A percentile compares a stretch with the other conserved stretches of the same genome.
These are phyloP conservation scores for Chrysanthemum seticuspe DNA, from an alignment of 129 eudicot species.

Conservation along the genomic window DNA sequence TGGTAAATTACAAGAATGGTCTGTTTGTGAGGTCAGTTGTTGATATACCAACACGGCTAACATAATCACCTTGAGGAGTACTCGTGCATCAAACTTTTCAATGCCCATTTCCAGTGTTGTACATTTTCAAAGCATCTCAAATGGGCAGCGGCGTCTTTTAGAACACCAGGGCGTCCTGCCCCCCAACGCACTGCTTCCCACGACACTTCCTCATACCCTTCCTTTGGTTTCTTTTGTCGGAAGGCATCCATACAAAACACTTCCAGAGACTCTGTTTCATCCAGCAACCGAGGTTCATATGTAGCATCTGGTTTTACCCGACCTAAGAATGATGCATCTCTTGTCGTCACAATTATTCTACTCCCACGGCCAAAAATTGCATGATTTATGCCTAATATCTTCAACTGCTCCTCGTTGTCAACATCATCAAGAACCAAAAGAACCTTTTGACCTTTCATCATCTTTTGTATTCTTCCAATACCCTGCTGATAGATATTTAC, in stretches of 20 bases:
- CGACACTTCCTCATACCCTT: constrained; percentile 21
- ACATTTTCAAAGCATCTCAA: not conserved
- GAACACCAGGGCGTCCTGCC: constrained; percentile 14
- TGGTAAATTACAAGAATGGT: no score
- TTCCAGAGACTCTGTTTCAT: constrained; percentile 23
- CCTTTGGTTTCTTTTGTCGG: constrained; percentile 5
- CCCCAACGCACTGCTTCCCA: constrained; percentile 14
- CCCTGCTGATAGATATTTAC: constrained; percentile 21
- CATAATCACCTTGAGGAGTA: no score
- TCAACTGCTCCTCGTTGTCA: constrained; percentile 26
- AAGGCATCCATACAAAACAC: constrained; percentile 27
- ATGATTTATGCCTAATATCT: constrained; percentile 12
- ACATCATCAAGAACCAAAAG: constrained; percentile 33
- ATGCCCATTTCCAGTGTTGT: not conserved
- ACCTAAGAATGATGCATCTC: not conserved
- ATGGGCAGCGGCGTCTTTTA: not conserved
- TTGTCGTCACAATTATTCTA: constrained; percentile 30
- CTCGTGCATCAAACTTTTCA: no score
- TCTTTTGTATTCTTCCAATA: not conserved
- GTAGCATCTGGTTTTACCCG: not conserved
- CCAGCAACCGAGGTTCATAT: constrained; percentile 17
- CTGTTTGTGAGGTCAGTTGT: no score
- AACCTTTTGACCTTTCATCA: constrained; percentile 11
- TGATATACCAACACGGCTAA: no score
- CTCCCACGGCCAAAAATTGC: constrained; percentile 22